phyloP scores from a whole-genome alignment of 805 yeast species.

The Metschnikowia picachoensis region DNA sequence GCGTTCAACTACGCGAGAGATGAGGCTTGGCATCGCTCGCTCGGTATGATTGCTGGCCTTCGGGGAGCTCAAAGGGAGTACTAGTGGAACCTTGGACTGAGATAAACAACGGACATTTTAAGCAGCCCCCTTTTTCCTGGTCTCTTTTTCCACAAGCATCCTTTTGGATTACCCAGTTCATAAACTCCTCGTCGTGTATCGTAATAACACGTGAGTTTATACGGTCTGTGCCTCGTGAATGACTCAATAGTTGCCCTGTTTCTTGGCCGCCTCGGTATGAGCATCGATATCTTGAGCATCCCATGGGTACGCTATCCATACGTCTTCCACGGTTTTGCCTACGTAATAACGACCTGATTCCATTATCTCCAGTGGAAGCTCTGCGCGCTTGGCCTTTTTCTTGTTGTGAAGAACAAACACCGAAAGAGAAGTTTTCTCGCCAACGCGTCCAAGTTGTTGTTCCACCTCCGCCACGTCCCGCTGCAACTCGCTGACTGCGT shows the following conservation, averaged over 20 bases:
- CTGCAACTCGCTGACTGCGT: slow-evolving; percentile 70
- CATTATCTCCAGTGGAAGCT: slow-evolving; percentile 60
- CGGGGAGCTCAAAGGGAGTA: too few relatives aligned
- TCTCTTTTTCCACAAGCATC: too few relatives aligned
- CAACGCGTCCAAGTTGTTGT: slow-evolving; percentile 47
- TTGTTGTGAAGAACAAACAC: slow-evolving; percentile 79
- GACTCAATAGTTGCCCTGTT: slow-evolving; percentile 53
- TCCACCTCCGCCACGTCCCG: slow-evolving; percentile 60
- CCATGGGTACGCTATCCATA: slow-evolving; percentile 89
- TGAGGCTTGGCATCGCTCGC: too few relatives aligned
- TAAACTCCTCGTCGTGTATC: too few relatives aligned
- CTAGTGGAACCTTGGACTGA: too few relatives aligned
- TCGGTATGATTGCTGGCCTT: too few relatives aligned
- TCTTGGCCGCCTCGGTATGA: slow-evolving; percentile 67
- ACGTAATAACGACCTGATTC: slow-evolving; percentile 62
- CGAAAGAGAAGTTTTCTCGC: slow-evolving; percentile 57
- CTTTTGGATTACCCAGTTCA: too few relatives aligned
- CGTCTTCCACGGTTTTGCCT: slow-evolving; percentile 71
- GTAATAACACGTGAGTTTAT: too few relatives aligned
- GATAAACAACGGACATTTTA: too few relatives aligned
- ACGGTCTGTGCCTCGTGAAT: too few relatives aligned
- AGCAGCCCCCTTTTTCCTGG: too few relatives aligned
- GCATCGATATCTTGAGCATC: slow-evolving; percentile 70
- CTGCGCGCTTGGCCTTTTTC: slow-evolving; percentile 66
- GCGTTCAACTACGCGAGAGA: too few relatives aligned